Conservation (phyloP, 73 alveolate species). For the Tetrahymena borealis region DNA sequence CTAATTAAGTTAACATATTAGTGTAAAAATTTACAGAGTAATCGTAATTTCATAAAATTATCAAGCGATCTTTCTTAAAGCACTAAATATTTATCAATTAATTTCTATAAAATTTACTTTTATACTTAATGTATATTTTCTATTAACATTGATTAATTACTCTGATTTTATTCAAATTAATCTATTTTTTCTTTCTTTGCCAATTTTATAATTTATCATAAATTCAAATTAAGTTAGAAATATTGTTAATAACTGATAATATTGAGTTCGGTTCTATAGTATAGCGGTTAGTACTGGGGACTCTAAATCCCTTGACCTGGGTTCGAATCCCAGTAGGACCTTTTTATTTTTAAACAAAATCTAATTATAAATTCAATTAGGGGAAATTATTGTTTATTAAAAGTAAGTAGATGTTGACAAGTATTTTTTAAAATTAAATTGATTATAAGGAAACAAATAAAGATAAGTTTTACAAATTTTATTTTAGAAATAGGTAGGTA, state of each 20-base stretch:
- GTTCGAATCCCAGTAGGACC: slow-evolving; percentile 6
- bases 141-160: too few species aligned
- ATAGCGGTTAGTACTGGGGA: slow-evolving; percentile 5
- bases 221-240: not conserved
- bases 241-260: not conserved
- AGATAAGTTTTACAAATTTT: not conserved
- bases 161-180: too few species aligned
- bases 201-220: too few species aligned
- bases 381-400: not conserved
- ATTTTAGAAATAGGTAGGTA: not conserved
- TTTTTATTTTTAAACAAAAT: not conserved
- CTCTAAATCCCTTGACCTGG: slow-evolving; percentile 5
- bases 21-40: too few species aligned
- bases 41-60: too few species aligned
- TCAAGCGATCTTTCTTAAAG: too few species aligned
- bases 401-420: not conserved
- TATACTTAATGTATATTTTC: too few species aligned
- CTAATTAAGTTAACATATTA: too few species aligned
- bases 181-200: too few species aligned
- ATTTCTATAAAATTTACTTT: too few species aligned
- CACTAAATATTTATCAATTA: too few species aligned
- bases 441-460: not conserved
- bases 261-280: not conserved
- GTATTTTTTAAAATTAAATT: too few species aligned
- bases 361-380: not conserved